A percentile compares a stretch with the other conserved stretches of the same genome.
These are phyloP conservation scores for Starmerella etchellsii DNA, from an alignment of 805 yeast genomes.

Conservation along the genomic window DNA sequence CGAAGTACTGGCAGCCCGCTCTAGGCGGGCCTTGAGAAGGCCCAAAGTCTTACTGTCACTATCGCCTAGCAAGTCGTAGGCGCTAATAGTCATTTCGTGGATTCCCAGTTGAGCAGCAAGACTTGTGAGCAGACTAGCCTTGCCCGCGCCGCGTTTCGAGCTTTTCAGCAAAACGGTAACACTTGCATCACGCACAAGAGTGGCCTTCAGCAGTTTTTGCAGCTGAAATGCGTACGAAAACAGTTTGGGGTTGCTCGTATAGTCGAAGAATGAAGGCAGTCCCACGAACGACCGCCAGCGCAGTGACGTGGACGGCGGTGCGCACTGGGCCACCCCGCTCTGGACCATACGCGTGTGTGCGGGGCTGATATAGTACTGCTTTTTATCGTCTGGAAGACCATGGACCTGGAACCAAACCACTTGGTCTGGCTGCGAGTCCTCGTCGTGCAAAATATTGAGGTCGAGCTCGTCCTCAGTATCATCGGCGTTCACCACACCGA, in stretches of 20 bases:
- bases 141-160: slow-evolving; percentile 65
- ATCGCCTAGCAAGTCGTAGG: slow-evolving; percentile 53
- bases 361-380: slow-evolving; percentile 48
- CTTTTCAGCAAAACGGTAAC: slow-evolving; percentile 56
- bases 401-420: slow-evolving; percentile 74
- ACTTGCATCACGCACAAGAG: slow-evolving; percentile 24
- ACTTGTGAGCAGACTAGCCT: slow-evolving; percentile 47
- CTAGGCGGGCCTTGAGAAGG: slow-evolving; percentile 59
- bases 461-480: slow-evolving; percentile 39
- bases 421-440: slow-evolving; percentile 37
- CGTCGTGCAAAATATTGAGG: slow-evolving; percentile 3
- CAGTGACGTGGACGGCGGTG: slow-evolving; percentile 23
- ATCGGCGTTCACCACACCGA: slow-evolving; percentile 23
- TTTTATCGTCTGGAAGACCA: slow-evolving; percentile 9
- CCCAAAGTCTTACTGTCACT: slow-evolving; percentile 74
- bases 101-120: slow-evolving; percentile 48
- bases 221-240: slow-evolving; percentile 42
- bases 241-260: slow-evolving; percentile 27
- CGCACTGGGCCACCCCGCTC: slow-evolving; percentile 39
- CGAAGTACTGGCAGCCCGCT: slow-evolving; percentile 36
- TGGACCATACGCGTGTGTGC: slow-evolving; percentile 55
- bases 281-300: slow-evolving; percentile 39
- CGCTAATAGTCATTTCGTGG: slow-evolving; percentile 56
- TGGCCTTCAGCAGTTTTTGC: slow-evolving; percentile 42
- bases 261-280: slow-evolving; percentile 29